Percentiles rank a stretch among this genome's conserved stretches.
These are phyloP conservation scores for Phyllosticta citribraziliensis DNA, from an alignment of 2,329 filamentous ascomycete genomes.

Conservation along the genomic window DNA sequence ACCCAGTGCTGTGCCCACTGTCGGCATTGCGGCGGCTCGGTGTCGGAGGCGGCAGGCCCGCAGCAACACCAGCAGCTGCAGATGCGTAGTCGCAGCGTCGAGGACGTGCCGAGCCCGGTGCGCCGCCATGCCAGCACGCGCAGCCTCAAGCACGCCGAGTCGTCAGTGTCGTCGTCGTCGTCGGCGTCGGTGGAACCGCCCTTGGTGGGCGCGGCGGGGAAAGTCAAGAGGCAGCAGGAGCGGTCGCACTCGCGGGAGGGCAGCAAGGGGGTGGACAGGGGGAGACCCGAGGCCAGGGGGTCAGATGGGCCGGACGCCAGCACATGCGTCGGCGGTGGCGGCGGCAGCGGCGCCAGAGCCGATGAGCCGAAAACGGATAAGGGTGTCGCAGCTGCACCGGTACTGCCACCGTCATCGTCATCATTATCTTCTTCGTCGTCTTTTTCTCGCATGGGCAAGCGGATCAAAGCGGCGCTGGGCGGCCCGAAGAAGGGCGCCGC, in stretches of 20 bases:
- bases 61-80: not conserved
- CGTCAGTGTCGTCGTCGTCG: not conserved
- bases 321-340: too few relatives aligned
- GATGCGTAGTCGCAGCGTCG: constrained; percentile 1
- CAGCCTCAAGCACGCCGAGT: not conserved
- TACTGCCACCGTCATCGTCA: not conserved
- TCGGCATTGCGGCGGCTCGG: not conserved
- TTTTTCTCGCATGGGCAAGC: constrained; percentile 1
- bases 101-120: constrained; percentile 2
- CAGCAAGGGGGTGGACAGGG: not conserved
- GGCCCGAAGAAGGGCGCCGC: not conserved
- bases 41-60: not conserved
- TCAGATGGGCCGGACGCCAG: not conserved
- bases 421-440: not conserved
- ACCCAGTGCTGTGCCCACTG: not conserved
- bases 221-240: not conserved
- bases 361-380: not conserved
- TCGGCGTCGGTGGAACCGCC: not conserved
- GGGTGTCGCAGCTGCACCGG: not conserved
- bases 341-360: too few relatives aligned
- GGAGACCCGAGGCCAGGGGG: not conserved
- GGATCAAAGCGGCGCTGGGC: constrained; percentile 2
- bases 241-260: not conserved
- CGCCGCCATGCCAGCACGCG: not conserved
- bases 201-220: not conserved